Evolutionary conservation across 139 green algal genomes (phyloP), one percentile per base, ranked within the genome.

Genomic region (Haematococcus sp.): DNA sequence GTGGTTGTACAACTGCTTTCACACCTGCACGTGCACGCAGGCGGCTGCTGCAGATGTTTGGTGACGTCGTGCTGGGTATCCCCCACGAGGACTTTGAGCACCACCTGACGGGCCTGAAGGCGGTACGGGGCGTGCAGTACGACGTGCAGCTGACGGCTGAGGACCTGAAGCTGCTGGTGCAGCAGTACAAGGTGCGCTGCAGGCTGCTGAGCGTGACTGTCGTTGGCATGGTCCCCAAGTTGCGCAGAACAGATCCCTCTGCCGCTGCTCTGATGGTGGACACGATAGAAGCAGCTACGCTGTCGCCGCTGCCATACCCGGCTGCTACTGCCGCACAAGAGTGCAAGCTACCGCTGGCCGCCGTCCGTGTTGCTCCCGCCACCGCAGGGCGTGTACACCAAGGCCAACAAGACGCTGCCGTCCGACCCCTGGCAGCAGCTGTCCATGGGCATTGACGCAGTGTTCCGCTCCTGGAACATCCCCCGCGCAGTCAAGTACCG

Each of bases 31-130:
- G 40, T 49, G 11, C 40, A 49, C 89, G 92, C 82, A 84, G 87
- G 69, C 91, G 92, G 70, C 91, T 97, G 59, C 80, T 94, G 60
- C 87, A 95, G 69, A 97, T 97, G 91, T 96, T 88, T 78, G 92
- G 81, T 32, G 83, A 91, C 52, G 86, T 97, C 31, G 90, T 95
- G 46, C 79, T 97, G 63, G 91, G 85, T 59, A 88, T 98, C 20
- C 76, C 85, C 20, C 88, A 93, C 70, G 66, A 84, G 16, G 60
- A 86, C 16, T 98, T 96, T 74, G 93, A 97, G 83, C 20, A 56
- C 33, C 23, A 58, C 20, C 25, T 70, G 22, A 19, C 35, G 4
- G 34, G 55, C 35, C n/a, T 56, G 3, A 70, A 70, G 35, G 25
- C 25, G 35, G 63, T 19, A 3, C 58, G 54, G 22, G n/a, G 49